These are phyloP conservation scores for Backusella liffmaniae DNA, from an alignment of 192 early-diverging fungal species.

Conservation along the genomic window DNA sequence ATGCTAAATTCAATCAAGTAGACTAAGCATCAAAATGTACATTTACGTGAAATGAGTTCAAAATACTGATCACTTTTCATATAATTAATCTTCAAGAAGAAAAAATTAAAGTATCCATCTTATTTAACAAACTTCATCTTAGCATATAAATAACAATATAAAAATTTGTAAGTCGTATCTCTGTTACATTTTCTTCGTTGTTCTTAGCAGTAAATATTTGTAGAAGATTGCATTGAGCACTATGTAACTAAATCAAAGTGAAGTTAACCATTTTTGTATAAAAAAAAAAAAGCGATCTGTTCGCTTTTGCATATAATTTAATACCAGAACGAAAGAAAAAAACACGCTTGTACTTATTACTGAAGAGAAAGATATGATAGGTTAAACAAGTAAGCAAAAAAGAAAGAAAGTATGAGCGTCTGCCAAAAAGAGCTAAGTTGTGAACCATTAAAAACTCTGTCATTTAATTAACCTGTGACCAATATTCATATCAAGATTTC, in stretches of 20 bases:
- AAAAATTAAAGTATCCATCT: background rate
- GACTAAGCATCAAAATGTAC: background rate
- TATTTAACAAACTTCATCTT: background rate
- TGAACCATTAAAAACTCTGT: background rate
- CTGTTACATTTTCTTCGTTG: background rate
- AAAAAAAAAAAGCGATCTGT: background rate
- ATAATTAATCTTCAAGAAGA: background rate
- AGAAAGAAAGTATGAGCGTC: background rate
- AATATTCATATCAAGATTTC: background rate
- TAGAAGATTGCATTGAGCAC: background rate
- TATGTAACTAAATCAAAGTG: background rate
- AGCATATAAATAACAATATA: too few species aligned
- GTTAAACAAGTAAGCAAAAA: background rate
- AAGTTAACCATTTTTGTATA: background rate
- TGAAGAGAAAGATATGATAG: background rate
- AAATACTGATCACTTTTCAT: background rate
- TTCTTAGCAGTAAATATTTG: background rate
- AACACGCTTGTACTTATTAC: too few species aligned
- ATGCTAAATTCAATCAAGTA: background rate
- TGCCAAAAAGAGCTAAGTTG: background rate
- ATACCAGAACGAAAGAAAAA: background rate
- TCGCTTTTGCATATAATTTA: background rate
- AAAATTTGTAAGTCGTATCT: too few species aligned
- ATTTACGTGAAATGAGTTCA: background rate
- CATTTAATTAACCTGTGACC: background rate